Conservation (phyloP, 305 asterid genomes). For the Fraxinus latifolia region DNA sequence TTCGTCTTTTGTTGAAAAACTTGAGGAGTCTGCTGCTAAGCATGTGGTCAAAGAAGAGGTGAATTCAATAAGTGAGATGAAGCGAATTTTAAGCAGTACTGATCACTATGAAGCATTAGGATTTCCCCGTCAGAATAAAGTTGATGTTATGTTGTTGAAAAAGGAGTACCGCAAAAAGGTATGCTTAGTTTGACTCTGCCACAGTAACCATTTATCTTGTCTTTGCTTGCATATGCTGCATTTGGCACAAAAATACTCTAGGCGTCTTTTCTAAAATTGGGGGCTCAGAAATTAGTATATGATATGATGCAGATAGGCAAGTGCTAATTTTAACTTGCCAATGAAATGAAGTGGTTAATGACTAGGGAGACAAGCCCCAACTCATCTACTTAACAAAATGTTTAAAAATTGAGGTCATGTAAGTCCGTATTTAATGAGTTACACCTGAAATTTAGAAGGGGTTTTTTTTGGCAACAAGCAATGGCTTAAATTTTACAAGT, state of each 20-base stretch:
- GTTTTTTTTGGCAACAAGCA: not conserved
- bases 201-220: not conserved
- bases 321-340: not conserved
- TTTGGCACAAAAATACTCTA: not conserved
- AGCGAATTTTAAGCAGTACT: conserved; percentile 64
- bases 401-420: not conserved
- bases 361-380: not conserved
- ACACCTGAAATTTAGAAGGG: not conserved
- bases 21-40: conserved; percentile 49
- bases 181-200: conserved; percentile 6
- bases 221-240: not conserved
- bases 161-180: conserved; percentile 96
- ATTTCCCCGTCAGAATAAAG: conserved; percentile 61
- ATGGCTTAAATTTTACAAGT: not conserved
- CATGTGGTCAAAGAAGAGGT: conserved; percentile 65
- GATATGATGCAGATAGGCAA: not conserved
- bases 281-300: not conserved
- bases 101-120: conserved; percentile 97
- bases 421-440: not conserved
- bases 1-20: conserved; percentile 51
- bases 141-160: conserved; percentile 64
- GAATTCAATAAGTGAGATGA: conserved; percentile 68
- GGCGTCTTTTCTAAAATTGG: not conserved
- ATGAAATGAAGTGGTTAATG: not conserved
- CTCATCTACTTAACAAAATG: not conserved